phyloP scores from a whole-genome alignment of 768 basidiomycete genomes.

The Hygrophorus russula region DNA sequence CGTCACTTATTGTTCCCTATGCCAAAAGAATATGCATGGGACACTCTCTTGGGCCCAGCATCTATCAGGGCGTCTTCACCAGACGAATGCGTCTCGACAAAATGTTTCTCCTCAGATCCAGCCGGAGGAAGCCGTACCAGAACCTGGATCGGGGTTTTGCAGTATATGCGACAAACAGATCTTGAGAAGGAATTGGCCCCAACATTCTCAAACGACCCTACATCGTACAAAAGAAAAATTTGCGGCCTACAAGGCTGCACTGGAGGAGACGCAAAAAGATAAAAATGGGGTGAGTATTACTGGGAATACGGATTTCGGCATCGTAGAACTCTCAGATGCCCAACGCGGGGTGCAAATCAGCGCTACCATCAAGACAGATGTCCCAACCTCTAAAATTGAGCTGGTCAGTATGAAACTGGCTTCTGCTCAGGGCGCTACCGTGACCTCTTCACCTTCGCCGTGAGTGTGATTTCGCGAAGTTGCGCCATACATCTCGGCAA shows the following conservation, averaged over 20 bases:
- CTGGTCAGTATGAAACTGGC: constrained; percentile 19
- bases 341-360: constrained; percentile 11
- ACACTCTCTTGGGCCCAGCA: constrained; percentile 16
- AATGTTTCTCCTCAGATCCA: constrained; percentile 17
- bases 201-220: constrained; percentile 17
- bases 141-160: constrained; percentile 16
- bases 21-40: constrained; percentile 15
- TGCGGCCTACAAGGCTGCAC: constrained; percentile 25
- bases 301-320: constrained; percentile 37
- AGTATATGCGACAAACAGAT: constrained; percentile 18
- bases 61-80: constrained; percentile 12
- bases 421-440: constrained; percentile 17
- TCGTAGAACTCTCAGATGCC: constrained; percentile 30
- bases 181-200: constrained; percentile 17
- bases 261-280: constrained; percentile 45
- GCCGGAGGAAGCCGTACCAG: constrained; percentile 18
- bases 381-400: constrained; percentile 18
- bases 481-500: neutral
- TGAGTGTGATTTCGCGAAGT: constrained; percentile 9
- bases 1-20: constrained; percentile 20
- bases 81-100: constrained; percentile 4
- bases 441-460: constrained; percentile 9
- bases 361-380: constrained; percentile 17
- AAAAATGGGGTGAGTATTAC: constrained; percentile 38
- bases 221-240: constrained; percentile 29